Evolutionary conservation across 2,329 filamentous ascomycete species (phyloP), one percentile per base, ranked within the genome.

Genomic region (Fulvia fulva): DNA sequence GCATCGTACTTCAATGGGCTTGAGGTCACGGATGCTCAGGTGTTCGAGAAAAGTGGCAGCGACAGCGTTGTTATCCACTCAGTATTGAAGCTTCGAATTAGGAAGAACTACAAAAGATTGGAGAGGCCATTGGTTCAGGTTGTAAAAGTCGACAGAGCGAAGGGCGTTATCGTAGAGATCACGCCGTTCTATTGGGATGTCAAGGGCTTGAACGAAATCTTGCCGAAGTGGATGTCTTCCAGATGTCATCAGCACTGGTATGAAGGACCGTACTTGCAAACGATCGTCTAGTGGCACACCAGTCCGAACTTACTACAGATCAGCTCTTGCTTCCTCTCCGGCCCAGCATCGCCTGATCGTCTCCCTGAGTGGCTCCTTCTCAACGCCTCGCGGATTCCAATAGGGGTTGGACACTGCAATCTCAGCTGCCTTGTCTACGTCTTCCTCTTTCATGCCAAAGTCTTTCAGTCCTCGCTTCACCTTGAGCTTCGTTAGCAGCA

Each of bases 301-400:
- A 14, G 34, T 14, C n/a, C 11, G 12, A n/a, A 16, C 34, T 12
- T 41, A 41, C 34, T 30, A 83, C 64, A 83, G 68, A 70, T 83
- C 76, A n/a, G 76, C 77, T 58, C 72, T 76, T 11, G 83, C 83
- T 28, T 77, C 76, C 65, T 87, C 83, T 3, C 83, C 84, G 57
- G 81, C 82, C 80, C 81, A 86, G n/a, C 82, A 81, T 55, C 84
- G 74, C 56, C 83, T 74, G 46, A 87, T 80, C 61, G 85, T 66
- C 68, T 86, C 83, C 37, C 79, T 74, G 49, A 86, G 78, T 0
- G 75, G 74, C 6, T 72, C 75, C 51, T 74, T 77, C 71, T 85
- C 80, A 55, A 87, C 74, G 7, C 73, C 69, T 43, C 83, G 73
- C 0, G 84, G 84, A 64, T 86, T 87, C 74, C 79, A 81, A 67